Base-by-base conservation (phyloP, 345 rosid genomes). In the Salix exigua region DNA sequence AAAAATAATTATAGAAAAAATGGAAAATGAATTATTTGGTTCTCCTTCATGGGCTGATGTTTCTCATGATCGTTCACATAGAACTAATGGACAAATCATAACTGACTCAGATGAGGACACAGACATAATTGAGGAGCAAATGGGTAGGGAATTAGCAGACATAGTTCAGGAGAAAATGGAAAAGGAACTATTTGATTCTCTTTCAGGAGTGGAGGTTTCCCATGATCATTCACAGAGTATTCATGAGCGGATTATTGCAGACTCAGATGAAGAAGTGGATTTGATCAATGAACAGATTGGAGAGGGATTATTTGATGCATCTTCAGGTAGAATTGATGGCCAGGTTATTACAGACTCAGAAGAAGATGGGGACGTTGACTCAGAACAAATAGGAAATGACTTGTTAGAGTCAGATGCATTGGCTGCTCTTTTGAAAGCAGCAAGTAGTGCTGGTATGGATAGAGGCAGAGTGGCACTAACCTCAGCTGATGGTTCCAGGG, bases 391-490 rank as follows among this genome's bases (percentile, higher is more conserved):
- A 73, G 84, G 30, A 65, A 75, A 81, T 65, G 71, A 78, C 60
- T 60, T 68, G 70, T 82, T 77, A 48, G 74, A 82, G 72, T 77
- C 85, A 55, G 81, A 80, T 80, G 70, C 84, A 53, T 67, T 81
- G 80, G 74, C 74, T 77, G 68, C 79, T 71, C 74, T 79, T 68
- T 68, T 85, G 68, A 76, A 78, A 71, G 85, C 84, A 40, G 87
- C 79, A 64, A 76, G 79, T 65, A 23, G 73, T 66, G 82, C 50
- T 68, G 80, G 74, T 37, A 31, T 66, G 8, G 83, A 80, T 70
- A 75, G 50, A 16, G 67, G 77, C 65, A 66, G 74, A 58, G 71
- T 73, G 28, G 55, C 75, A 6, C 6, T 68, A 38, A 76, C 71
- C 58, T 76, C 75, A 25, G 44, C 42, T 9, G 74, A 73, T 79